These are phyloP conservation scores for Rhododendron henanense DNA, from an alignment of 148 eudicot species.

Conservation along the genomic window DNA sequence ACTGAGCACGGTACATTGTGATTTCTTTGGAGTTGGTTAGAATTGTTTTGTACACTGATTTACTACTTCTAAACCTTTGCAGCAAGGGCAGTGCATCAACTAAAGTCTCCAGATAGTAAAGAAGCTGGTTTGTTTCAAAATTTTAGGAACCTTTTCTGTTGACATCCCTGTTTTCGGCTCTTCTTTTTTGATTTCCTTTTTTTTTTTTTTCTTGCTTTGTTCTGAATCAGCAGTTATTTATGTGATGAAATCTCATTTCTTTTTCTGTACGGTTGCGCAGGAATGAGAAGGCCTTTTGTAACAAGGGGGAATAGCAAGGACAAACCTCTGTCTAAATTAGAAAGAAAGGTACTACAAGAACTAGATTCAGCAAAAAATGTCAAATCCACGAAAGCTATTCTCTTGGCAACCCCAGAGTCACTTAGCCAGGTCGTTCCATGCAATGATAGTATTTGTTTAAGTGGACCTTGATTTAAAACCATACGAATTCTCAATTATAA, in stretches of 20 bases:
- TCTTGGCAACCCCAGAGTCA: no score
- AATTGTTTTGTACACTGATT: not conserved
- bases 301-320: not conserved
- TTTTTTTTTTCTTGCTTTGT: no score
- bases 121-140: not conserved
- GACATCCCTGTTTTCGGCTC: not conserved
- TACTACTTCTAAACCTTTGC: not conserved
- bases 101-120: not conserved
- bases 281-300: not conserved
- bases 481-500: no score
- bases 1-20: no score
- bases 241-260: not conserved
- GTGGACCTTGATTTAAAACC: no score
- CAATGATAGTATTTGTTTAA: no score
- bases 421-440: no score
- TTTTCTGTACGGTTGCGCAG: not conserved
- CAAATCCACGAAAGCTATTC: no score
- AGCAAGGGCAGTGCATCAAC: not conserved
- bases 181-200: not conserved
- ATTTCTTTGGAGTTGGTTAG: not conserved
- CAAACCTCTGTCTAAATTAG: not conserved
- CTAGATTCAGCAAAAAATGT: not conserved
- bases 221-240: not conserved
- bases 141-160: no score
- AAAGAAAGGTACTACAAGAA: not conserved